Percentiles rank a stretch among this genome's conserved stretches.
phyloP scores from a whole-genome alignment of 2,329 filamentous ascomycete genomes.

The Endoconidiophora laricicola region DNA sequence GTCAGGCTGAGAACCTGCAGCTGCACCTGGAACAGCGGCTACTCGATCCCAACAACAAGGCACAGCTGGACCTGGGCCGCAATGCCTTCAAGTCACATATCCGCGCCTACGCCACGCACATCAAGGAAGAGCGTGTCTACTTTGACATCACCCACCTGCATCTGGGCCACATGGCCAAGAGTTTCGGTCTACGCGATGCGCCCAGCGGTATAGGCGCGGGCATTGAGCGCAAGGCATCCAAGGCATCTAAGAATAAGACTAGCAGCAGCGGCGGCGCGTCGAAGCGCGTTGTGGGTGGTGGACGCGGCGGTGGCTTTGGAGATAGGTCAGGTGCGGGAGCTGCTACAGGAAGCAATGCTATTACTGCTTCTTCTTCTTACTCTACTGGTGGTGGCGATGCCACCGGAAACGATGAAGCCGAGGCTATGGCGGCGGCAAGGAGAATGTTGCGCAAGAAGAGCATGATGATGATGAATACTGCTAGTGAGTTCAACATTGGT shows the following conservation, averaged over 20 bases:
- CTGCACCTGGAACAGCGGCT: slow-evolving; percentile 44
- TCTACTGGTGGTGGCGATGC: slow-evolving; percentile 11
- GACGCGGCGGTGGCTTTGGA: slow-evolving; percentile 24
- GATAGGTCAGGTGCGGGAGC: slow-evolving; percentile 20
- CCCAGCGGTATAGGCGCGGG: slow-evolving; percentile 63
- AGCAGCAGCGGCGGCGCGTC: neutral
- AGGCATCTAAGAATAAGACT: slow-evolving; percentile 14
- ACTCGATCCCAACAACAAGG: slow-evolving; percentile 34
- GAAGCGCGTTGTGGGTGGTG: slow-evolving; percentile 13
- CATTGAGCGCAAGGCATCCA: slow-evolving; percentile 28
- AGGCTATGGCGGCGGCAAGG: slow-evolving; percentile 25
- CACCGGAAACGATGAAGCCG: slow-evolving; percentile 24
- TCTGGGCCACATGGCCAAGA: slow-evolving; percentile 84
- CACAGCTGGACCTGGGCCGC: slow-evolving; percentile 62
- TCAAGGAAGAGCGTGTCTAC: slow-evolving; percentile 64
- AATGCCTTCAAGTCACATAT: slow-evolving; percentile 85
- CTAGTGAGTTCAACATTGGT: slow-evolving; percentile 53
- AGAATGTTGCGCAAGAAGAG: slow-evolving; percentile 42
- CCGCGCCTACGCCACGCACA: slow-evolving; percentile 85
- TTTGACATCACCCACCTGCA: slow-evolving; percentile 90
- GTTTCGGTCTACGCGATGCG: slow-evolving; percentile 75
- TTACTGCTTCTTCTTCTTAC: too few species aligned
- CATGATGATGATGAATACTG: slow-evolving; percentile 47
- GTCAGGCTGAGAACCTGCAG: slow-evolving; percentile 39
- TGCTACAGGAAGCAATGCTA: slow-evolving; percentile 4